These are phyloP conservation scores for Aspergillus carlsbadensis DNA, from an alignment of 495 filamentous ascomycete species.

Conservation along the genomic window DNA sequence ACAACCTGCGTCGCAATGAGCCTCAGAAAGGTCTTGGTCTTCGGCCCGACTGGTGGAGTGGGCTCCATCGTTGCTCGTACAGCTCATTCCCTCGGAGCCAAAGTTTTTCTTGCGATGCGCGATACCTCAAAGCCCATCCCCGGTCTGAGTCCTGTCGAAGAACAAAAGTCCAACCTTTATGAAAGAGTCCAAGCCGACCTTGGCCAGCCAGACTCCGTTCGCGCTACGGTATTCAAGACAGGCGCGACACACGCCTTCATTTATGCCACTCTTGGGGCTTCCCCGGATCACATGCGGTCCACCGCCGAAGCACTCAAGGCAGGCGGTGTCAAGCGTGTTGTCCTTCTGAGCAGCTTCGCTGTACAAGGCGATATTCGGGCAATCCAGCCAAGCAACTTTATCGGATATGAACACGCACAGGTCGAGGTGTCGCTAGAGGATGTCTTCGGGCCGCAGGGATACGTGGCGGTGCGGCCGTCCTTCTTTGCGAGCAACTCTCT, in stretches of 20 bases:
- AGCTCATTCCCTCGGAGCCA: conserved; percentile 33
- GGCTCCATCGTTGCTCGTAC: conserved; percentile 40
- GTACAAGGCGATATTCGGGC: conserved; percentile 19
- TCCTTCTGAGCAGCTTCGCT: conserved; percentile 29
- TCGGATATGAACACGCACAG: conserved; percentile 30
- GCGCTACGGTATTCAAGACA: conserved; percentile 19
- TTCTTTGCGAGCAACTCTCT: conserved; percentile 27
- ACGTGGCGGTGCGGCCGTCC: conserved; percentile 27
- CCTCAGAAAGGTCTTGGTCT: conserved; percentile 21
- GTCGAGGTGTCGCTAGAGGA: conserved; percentile 30
- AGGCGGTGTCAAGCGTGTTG: conserved; percentile 28
- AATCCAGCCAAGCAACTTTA: conserved; percentile 14
- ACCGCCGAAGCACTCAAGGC: conserved; percentile 26
- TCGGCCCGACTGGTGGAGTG: conserved; percentile 30
- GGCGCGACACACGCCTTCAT: conserved; percentile 33
- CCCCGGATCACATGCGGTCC: conserved; percentile 25
- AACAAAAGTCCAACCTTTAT: conserved; percentile 13
- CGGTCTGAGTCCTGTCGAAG: conserved; percentile 8
- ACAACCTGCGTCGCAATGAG: not conserved
- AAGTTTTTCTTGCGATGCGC: conserved; percentile 25
- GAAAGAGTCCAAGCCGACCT: conserved; percentile 32
- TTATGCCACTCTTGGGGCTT: conserved; percentile 21
- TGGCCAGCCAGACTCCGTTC: conserved; percentile 24
- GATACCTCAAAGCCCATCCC: conserved; percentile 21
- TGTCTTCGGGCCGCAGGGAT: conserved; percentile 23